Evolutionary conservation across 2,329 filamentous ascomycete genomes (phyloP).

Genomic region (Fusarium nanum): DNA sequence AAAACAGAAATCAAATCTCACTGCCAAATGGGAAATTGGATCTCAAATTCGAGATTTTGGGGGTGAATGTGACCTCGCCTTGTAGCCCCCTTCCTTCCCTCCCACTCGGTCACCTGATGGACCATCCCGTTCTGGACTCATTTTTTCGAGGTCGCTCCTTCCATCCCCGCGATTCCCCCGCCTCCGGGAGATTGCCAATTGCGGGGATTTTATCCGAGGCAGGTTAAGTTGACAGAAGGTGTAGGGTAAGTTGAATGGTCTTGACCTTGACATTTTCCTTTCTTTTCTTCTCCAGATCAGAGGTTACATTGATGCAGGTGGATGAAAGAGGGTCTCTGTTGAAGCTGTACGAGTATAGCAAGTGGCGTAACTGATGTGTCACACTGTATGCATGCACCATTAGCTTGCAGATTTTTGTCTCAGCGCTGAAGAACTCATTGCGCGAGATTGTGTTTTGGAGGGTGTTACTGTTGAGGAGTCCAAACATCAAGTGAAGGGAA

Average conservation of each 20-base stretch:
- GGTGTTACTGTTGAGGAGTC: background rate
- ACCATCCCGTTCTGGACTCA: slow-evolving; percentile 34
- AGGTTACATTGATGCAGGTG: background rate
- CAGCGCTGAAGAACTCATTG: background rate
- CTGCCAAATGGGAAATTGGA: background rate
- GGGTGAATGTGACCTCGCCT: slow-evolving; percentile 24
- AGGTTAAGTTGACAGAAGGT: background rate
- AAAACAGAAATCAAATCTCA: no score
- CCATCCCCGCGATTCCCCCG: slow-evolving; percentile 38
- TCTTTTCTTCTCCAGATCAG: background rate
- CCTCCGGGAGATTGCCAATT: slow-evolving; percentile 24
- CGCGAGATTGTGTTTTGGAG: background rate
- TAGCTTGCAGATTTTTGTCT: background rate
- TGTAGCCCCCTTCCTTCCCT: slow-evolving; percentile 12
- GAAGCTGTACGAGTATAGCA: background rate
- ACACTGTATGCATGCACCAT: background rate
- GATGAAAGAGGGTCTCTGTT: background rate
- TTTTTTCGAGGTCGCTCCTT: slow-evolving; percentile 1
- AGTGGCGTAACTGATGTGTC: background rate
- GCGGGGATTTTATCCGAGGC: slow-evolving; percentile 19
- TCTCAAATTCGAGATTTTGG: slow-evolving; percentile 39
- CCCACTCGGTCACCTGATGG: slow-evolving; percentile 36
- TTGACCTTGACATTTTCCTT: background rate
- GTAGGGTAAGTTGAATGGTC: slow-evolving; percentile 13
- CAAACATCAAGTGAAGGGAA: background rate